Percentiles rank a stretch among this genome's conserved stretches.
These are phyloP conservation scores for Synchytrium microbalum DNA, from an alignment of 371 early-diverging fungal genomes.

Conservation along the genomic window DNA sequence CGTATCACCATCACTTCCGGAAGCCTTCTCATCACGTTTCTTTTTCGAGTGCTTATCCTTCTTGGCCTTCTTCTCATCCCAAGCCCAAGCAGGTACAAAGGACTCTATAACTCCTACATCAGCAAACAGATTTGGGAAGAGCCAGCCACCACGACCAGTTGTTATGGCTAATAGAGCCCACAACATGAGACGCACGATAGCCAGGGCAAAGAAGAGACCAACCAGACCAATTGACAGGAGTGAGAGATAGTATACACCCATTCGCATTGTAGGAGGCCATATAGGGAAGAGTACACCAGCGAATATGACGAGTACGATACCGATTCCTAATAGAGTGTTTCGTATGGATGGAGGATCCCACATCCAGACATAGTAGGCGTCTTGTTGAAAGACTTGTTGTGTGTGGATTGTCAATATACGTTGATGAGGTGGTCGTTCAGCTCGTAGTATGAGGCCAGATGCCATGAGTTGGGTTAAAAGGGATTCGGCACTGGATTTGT, in stretches of 20 bases:
- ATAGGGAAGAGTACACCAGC: conserved; percentile 96
- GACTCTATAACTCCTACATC: conserved; percentile 97
- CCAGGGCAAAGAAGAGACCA: conserved; percentile 83
- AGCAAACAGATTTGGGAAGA: conserved; percentile 99
- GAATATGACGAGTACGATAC: conserved; percentile 68
- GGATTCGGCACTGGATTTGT: conserved; percentile 49
- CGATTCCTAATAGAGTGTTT: conserved; percentile 65
- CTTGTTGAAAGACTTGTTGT: conserved; percentile 65
- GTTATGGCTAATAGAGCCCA: conserved; percentile 72
- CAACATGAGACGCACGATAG: conserved; percentile 82
- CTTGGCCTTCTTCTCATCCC: background rate
- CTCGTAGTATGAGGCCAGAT: conserved; percentile 63
- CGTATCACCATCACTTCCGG: background rate
- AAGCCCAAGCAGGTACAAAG: conserved; percentile 89
- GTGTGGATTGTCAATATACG: conserved; percentile 28
- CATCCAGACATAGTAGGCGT: conserved; percentile 91
- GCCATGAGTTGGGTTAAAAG: conserved; percentile 59
- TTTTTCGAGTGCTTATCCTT: background rate
- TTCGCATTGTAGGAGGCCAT: conserved; percentile 84
- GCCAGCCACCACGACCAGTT: conserved; percentile 89
- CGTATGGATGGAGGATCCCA: conserved; percentile 82
- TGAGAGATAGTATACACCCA: conserved; percentile 87
- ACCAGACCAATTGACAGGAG: conserved; percentile 79
- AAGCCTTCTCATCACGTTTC: background rate
- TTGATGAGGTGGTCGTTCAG: conserved; percentile 47